These are phyloP conservation scores for Saturnispora dispora DNA, from an alignment of 805 yeast genomes.

Conservation along the genomic window DNA sequence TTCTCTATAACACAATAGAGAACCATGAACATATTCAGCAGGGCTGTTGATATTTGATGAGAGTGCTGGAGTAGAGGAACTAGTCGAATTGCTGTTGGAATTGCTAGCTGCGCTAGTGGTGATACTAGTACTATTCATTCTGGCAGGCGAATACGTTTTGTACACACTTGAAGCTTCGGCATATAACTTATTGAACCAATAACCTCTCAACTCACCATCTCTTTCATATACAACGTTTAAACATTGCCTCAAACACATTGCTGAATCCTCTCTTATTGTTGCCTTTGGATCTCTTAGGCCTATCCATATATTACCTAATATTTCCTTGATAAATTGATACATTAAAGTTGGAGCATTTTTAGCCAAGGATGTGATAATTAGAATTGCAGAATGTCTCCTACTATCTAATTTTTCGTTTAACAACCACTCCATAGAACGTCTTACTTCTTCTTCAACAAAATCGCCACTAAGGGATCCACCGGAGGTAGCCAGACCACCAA, in stretches of 20 bases:
- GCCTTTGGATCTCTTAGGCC: constrained; percentile 75
- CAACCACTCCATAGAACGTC: constrained; percentile 83
- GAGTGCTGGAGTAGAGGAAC: neutral
- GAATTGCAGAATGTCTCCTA: constrained; percentile 83
- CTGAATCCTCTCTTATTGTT: constrained; percentile 74
- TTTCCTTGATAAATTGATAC: constrained; percentile 67
- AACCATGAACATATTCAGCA: constrained; percentile 76
- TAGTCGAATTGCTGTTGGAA: neutral
- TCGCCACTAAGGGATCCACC: constrained; percentile 88
- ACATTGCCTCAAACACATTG: constrained; percentile 69
- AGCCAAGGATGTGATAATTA: constrained; percentile 76
- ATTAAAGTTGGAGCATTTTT: constrained; percentile 78
- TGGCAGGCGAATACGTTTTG: constrained; percentile 7
- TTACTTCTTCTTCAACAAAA: constrained; percentile 87
- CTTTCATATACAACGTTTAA: constrained; percentile 71
- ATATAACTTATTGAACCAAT: constrained; percentile 62
- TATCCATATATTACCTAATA: constrained; percentile 77
- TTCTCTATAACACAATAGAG: constrained; percentile 74
- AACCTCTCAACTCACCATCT: constrained; percentile 57
- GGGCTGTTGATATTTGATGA: constrained; percentile 17
- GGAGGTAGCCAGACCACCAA: constrained; percentile 83
- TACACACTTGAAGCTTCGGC: constrained; percentile 27
- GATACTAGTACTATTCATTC: neutral
- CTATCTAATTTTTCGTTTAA: constrained; percentile 80
- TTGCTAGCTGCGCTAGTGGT: neutral